Base-by-base conservation (phyloP, 306 rosid genomes). In the Trifolium repens region DNA sequence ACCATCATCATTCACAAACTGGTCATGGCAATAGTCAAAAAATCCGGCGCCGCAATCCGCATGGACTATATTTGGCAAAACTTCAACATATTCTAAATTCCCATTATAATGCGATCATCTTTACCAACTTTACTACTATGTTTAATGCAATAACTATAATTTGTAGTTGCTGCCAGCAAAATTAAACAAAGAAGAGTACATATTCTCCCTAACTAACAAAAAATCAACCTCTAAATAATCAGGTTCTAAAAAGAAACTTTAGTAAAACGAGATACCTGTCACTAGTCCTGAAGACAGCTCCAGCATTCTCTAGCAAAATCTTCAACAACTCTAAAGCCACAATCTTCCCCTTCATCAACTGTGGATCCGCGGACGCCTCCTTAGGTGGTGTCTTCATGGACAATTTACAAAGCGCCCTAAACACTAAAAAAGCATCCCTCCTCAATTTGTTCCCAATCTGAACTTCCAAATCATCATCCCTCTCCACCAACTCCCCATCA, bases 391-490 rank as follows among this genome's bases (percentile, higher is more conserved):
- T 85, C 91, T 92, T 96, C 99, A 96, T 96, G 0, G 99, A 96
- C 67, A 96, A 78, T 81, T 96, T 96, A 79, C 99, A 96, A 37
- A 96, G 97, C 5, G 99, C 99, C 85, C 99, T 79, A 62, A 96
- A 96, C 81, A 96, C 98, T 82, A 96, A 80, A 78, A 96, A 96
- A 4, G 97, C 99, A 54, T 96, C 99, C 64, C 99, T 88, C 58
- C 99, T 73, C 81, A 96, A 75, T 91, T 96, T 96, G 77, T 96
- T 96, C 53, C 99, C 99, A 58, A 96, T 96, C 91, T 89, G 98
- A 85, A 96, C 97, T 76, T 96, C 99, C 90, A 96, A 89, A 84
- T 96, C 99, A 32, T 96, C 99, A 73, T 96, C 99, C 73, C 91
- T 96, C 79, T 96, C 99, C 8, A 71, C 84, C 5, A 70, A 58